Evolutionary conservation across 257 asterid species (phyloP).

Genomic region (Solanum chiquidenum): DNA sequence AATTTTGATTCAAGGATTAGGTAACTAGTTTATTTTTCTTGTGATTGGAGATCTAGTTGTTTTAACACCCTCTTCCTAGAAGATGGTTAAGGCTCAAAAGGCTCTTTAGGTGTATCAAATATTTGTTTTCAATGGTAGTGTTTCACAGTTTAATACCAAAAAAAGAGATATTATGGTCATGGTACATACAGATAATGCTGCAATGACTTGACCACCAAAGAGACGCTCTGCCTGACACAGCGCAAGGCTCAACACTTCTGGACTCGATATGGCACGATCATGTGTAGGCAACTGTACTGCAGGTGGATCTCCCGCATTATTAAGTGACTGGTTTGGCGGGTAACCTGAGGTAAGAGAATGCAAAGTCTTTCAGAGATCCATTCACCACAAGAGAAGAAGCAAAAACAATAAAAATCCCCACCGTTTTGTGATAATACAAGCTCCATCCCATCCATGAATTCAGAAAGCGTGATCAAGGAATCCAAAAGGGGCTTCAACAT

Average conservation of each 20-base stretch:
- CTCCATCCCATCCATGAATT: constrained; percentile 80
- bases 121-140: not conserved
- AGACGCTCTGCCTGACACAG: constrained; percentile 58
- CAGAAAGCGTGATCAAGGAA: constrained; percentile 75
- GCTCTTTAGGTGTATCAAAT: not conserved
- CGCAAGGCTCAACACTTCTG: constrained; percentile 58
- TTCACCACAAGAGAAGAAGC: not conserved
- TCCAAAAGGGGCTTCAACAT: constrained; percentile 73
- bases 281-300: constrained; percentile 45
- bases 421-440: constrained; percentile 55
- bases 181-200: constrained; percentile 74
- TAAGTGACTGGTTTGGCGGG: constrained; percentile 41
- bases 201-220: constrained; percentile 52
- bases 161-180: not conserved
- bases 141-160: not conserved
- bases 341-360: constrained; percentile 21
- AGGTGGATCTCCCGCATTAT: constrained; percentile 22
- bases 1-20: not conserved
- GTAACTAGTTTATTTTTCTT: not conserved
- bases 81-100: not conserved
- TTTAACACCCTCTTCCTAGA: not conserved
- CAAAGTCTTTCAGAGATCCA: not conserved
- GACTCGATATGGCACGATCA: constrained; percentile 49
- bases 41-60: not conserved
- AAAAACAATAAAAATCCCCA: constrained; percentile 10